phyloP scores from a whole-genome alignment of 805 yeast genomes.

The Priceomyces castillae region DNA sequence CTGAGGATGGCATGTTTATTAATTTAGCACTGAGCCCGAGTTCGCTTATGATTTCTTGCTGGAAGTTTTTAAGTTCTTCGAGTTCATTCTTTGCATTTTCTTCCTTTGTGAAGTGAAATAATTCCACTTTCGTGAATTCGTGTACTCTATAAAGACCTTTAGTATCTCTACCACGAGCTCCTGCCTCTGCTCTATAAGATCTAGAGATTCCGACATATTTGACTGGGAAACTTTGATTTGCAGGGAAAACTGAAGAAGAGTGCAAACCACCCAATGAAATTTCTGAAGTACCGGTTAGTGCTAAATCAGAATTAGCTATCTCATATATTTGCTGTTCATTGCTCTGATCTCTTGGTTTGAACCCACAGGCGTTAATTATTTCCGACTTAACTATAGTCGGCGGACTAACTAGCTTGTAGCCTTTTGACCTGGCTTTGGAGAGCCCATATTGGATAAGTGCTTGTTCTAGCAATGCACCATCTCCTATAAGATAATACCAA shows the following conservation, averaged over 20 bases:
- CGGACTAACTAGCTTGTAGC: constrained; percentile 72
- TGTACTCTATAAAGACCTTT: constrained; percentile 92
- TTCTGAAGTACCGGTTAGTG: constrained; percentile 93
- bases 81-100: constrained; percentile 50
- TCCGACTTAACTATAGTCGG: constrained; percentile 84
- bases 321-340: constrained; percentile 83
- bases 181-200: constrained; percentile 94
- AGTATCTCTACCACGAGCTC: constrained; percentile 91
- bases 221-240: constrained; percentile 44
- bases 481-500: constrained; percentile 81
- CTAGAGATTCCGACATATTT: constrained; percentile 79
- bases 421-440: constrained; percentile 58
- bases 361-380: constrained; percentile 86
- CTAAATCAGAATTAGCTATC: constrained; percentile 50
- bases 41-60: constrained; percentile 57
- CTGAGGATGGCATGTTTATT: constrained; percentile 84
- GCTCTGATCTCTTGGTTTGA: constrained; percentile 85
- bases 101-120: constrained; percentile 68
- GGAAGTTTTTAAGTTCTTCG: constrained; percentile 61
- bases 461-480: constrained; percentile 85
- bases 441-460: constrained; percentile 83
- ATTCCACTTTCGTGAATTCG: constrained; percentile 92
- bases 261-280: constrained; percentile 85
- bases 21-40: constrained; percentile 81
- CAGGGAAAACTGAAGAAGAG: constrained; percentile 47